Base-by-base conservation (phyloP, 768 basidiomycete genomes). In the Boletus fagicola region DNA sequence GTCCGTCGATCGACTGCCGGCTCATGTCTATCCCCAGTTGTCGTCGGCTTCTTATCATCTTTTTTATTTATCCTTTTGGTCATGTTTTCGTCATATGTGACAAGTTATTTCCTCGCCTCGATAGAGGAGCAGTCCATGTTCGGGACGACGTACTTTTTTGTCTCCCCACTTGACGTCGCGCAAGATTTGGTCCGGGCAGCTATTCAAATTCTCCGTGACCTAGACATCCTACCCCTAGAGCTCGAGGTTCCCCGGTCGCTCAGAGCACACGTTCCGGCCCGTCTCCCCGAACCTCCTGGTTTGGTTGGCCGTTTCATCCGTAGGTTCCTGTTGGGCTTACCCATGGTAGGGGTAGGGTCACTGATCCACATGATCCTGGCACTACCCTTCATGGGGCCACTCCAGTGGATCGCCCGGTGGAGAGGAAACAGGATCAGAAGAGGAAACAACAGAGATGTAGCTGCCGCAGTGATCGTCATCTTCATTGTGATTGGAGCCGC, bases 311-410 rank as follows among this genome's bases (percentile, higher is more conserved):
- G 78, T 33, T 82, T 91, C 62, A 59, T 88, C 51, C 83, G 81
- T 42, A 84, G 90, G n/a, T 87, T 92, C 68, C 62, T 92, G 13
- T 68, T 93, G 26, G 91, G 91, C 24, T 75, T 92, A 15, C 90
- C 91, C 30, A 78, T 92, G 55, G 80, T 93, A 13, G 90, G 90
- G 11, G 88, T 87, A 40, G 83, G 83, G 20, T 91, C 88, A 16
- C 70, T 92, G 43, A 80, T 90, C 18, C 87, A 89, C 52, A 82
- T 90, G 81, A 71, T 92, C 16, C 59, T 85, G 64, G 82, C 87
- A 4, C 68, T 85, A 8, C 87, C 84, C 24, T 69, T 87, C 54
- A 76, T 89, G 46, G 83, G 80, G 0, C 88, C 89, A 15, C 68
- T 91, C 40, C 87, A 89, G 50, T 85, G 84, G 79, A 62, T 90